Base-by-base conservation (phyloP, 148 eudicot genomes). In the Nepenthes mirabilis region DNA sequence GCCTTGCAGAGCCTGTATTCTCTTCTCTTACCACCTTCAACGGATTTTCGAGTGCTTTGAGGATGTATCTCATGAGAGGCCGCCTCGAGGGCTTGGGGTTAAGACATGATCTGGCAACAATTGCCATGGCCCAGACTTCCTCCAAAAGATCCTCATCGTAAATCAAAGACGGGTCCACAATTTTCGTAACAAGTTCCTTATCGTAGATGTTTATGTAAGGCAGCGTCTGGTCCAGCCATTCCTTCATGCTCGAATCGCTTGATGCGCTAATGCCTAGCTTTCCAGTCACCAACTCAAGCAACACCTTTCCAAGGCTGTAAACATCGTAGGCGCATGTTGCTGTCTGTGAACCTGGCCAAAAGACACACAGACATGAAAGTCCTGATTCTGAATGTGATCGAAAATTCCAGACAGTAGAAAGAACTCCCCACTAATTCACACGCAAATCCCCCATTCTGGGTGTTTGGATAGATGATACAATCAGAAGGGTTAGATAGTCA, bases 51-150 rank as follows among this genome's bases (percentile, higher is more conserved):
- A 94, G 65, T 33, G 99, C 99, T 76, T 79, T 86, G 50, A 86
- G 89, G 36, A 94, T 73, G 56, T 89, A 86, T 66, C 95, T 87
- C 95, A 86, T 86, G 14, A 82, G 84, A 36, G 99, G 99, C 55
- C 99, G 76, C 49, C 90, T 77, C 3, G 82, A 66, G 47, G 97
- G 95, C 68, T 77, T 89, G 11, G 97, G 95, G 64, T 83, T 94
- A n/a, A 94, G 97, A 67, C 99, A 94, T 52, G 99, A 89, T 47
- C 84, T 64, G 43, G 99, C 99, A 32, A 94, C 95, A n/a, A 94
- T 79, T 1, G 99, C 97, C 97, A 89, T 94, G 34, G 99, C 99
- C 99, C 99, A 94, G 2, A 94, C 99, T 73, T 94, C 99, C 70
- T 94, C 97, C 12, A 89, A 68, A 14, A 94, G 85, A 69, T 94